phyloP scores from a whole-genome alignment of 1,284 basidiomycete genomes.

The Ganoderma lingzhi region DNA sequence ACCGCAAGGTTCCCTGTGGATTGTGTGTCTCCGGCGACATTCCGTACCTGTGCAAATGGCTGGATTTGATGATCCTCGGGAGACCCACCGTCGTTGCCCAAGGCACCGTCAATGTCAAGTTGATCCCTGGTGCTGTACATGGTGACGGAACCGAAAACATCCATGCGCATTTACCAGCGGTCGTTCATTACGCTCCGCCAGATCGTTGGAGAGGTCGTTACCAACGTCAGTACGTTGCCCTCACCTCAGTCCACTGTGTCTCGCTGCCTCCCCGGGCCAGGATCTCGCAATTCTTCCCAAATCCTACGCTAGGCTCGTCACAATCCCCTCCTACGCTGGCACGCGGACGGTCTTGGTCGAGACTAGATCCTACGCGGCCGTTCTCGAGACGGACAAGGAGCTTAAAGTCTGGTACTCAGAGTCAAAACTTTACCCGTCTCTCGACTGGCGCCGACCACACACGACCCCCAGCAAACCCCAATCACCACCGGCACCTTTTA shows the following conservation, averaged over 20 bases:
- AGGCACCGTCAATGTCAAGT: conserved; percentile 47
- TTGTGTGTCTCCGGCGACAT: conserved; percentile 59
- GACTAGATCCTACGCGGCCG: conserved; percentile 42
- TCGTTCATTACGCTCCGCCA: conserved; percentile 49
- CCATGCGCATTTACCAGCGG: conserved; percentile 46
- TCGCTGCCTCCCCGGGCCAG: conserved; percentile 34
- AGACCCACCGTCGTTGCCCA: conserved; percentile 48
- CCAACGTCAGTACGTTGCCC: conserved; percentile 43
- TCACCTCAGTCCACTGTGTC: conserved; percentile 1
- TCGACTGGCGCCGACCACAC: conserved; percentile 35
- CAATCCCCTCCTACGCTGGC: too few species aligned
- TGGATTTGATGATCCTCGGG: conserved; percentile 13
- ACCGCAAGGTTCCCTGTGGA: conserved; percentile 59
- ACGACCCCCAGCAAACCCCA: conserved; percentile 15
- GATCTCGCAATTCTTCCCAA: conserved; percentile 49
- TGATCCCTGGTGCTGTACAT: conserved; percentile 43
- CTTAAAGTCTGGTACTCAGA: conserved; percentile 52
- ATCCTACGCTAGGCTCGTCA: conserved; percentile 35
- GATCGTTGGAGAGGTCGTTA: conserved; percentile 51
- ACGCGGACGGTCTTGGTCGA: too few species aligned
- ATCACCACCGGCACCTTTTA: conserved; percentile 19
- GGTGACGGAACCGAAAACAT: conserved; percentile 48
- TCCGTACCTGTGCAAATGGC: conserved; percentile 61
- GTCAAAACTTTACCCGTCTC: conserved; percentile 42
- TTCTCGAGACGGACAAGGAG: conserved; percentile 51